phyloP scores from a whole-genome alignment of 2,329 filamentous ascomycete species.

The Thielaviopsis populi region DNA sequence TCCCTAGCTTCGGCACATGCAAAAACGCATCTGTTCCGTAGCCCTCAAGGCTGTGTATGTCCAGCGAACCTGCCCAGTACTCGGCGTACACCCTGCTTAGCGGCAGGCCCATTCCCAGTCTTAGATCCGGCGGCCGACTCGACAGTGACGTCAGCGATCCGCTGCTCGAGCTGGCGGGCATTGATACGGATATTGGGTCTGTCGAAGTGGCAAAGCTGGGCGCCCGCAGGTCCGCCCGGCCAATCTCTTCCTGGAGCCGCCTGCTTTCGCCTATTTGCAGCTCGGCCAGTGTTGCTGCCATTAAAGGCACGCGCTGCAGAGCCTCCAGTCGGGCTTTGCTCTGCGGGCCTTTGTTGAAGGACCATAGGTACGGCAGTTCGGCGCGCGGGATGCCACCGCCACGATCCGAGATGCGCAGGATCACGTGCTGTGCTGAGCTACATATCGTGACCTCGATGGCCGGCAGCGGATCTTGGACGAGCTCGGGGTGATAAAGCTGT shows the following conservation, averaged over 20 bases:
- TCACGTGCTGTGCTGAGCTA: slow-evolving; percentile 86
- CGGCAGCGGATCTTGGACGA: slow-evolving; percentile 36
- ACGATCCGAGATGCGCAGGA: slow-evolving; percentile 88
- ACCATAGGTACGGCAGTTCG: slow-evolving; percentile 83
- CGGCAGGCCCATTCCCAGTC: slow-evolving; percentile 83
- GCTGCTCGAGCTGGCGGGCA: slow-evolving; percentile 22
- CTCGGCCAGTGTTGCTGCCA: slow-evolving; percentile 90
- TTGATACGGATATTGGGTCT: background rate
- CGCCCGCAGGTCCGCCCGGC: slow-evolving; percentile 29
- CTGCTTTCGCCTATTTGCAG: slow-evolving; percentile 30
- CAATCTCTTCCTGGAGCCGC: slow-evolving; percentile 26
- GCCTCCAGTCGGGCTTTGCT: slow-evolving; percentile 68
- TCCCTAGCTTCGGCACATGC: slow-evolving; percentile 89
- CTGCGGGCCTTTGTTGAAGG: slow-evolving; percentile 83
- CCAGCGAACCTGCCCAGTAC: slow-evolving; percentile 90
- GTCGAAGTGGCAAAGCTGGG: slow-evolving; percentile 25
- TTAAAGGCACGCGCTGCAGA: slow-evolving; percentile 69
- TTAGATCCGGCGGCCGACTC: slow-evolving; percentile 68
- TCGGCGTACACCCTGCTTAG: slow-evolving; percentile 91
- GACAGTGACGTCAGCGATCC: slow-evolving; percentile 68
- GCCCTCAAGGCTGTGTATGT: slow-evolving; percentile 83
- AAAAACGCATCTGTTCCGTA: slow-evolving; percentile 94
- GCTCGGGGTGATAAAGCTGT: slow-evolving; percentile 29
- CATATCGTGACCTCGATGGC: slow-evolving; percentile 91
- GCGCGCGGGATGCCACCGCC: slow-evolving; percentile 82